A percentile compares a stretch with the other conserved stretches of the same genome.
These are phyloP conservation scores for Auriscalpium orientale DNA, from an alignment of 768 basidiomycete genomes.

Conservation along the genomic window DNA sequence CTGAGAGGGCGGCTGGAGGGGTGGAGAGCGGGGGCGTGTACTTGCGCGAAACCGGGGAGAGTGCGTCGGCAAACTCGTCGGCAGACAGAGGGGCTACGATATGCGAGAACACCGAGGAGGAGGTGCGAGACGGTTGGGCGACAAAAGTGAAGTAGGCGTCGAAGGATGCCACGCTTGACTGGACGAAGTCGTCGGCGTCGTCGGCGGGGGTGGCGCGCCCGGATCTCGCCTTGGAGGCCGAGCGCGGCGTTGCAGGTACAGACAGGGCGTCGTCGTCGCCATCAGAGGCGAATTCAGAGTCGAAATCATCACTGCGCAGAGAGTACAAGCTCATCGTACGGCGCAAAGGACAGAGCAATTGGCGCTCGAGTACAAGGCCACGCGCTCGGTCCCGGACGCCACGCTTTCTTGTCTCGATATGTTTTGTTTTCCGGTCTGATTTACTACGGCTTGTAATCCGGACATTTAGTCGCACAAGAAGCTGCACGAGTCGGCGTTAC, in stretches of 20 bases:
- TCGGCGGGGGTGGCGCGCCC: too few species aligned
- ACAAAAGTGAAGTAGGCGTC: conserved; percentile 79
- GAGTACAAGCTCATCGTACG: not conserved
- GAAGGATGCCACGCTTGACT: conserved; percentile 28
- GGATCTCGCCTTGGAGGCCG: not conserved
- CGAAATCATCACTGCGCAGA: not conserved
- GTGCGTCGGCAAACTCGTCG: conserved; percentile 44
- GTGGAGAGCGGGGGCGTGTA: conserved; percentile 22
- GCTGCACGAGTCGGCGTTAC: too few species aligned
- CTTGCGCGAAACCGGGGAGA: not conserved
- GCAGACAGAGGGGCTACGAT: conserved; percentile 25
- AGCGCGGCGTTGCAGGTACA: not conserved
- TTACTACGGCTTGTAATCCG: too few species aligned
- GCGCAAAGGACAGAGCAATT: not conserved
- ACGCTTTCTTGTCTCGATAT: too few species aligned
- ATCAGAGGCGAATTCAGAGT: not conserved
- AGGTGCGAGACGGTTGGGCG: conserved; percentile 60
- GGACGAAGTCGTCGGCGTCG: not conserved
- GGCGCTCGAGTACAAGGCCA: too few species aligned
- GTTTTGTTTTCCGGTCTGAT: too few species aligned
- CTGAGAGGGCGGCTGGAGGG: conserved; percentile 25
- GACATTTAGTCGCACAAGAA: too few species aligned
- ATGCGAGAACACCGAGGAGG: conserved; percentile 44
- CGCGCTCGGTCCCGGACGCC: too few species aligned
- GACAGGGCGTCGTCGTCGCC: not conserved